Evolutionary conservation across 2,329 filamentous ascomycete genomes (phyloP).

Genomic region (Ceratocystis destructans): DNA sequence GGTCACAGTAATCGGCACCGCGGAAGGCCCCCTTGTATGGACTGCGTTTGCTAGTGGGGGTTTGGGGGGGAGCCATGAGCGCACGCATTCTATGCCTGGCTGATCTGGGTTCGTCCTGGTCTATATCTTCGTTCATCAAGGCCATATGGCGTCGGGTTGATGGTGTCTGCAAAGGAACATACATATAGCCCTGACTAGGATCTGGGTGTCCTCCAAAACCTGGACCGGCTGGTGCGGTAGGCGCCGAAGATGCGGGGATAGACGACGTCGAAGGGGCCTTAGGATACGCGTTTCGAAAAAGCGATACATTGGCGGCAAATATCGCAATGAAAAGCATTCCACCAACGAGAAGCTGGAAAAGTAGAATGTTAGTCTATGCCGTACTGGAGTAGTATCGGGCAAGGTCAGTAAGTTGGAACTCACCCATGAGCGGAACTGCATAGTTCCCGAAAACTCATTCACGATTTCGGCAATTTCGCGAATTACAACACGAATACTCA

Average conservation of each 20-base stretch:
- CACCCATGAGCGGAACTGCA: conserved; percentile 65
- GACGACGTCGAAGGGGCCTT: neutral
- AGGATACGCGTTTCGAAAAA: conserved; percentile 23
- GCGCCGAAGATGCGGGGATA: neutral
- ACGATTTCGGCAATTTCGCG: conserved; percentile 85
- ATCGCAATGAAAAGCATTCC: conserved; percentile 36
- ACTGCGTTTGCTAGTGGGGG: conserved; percentile 12
- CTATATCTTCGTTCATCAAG: conserved; percentile 13
- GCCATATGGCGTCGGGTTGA: conserved; percentile 26
- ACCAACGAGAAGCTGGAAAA: conserved; percentile 37
- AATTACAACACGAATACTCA: conserved; percentile 66
- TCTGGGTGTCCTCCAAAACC: conserved; percentile 16
- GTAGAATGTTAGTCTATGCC: neutral
- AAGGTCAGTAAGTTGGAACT: conserved; percentile 21
- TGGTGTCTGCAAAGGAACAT: conserved; percentile 31
- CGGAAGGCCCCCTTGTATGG: conserved; percentile 12
- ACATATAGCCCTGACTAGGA: conserved; percentile 30
- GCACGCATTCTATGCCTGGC: conserved; percentile 14
- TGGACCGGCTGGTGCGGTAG: neutral
- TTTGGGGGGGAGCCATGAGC: conserved; percentile 13
- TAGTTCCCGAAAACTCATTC: conserved; percentile 82
- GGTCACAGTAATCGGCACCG: conserved; percentile 12
- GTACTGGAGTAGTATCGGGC: neutral
- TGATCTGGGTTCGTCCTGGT: conserved; percentile 15
- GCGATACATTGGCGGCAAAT: conserved; percentile 37